A percentile compares a stretch with the other conserved stretches of the same genome.
These are phyloP conservation scores for Eucalyptus pumila DNA, from an alignment of 345 rosid species.

Conservation along the genomic window DNA sequence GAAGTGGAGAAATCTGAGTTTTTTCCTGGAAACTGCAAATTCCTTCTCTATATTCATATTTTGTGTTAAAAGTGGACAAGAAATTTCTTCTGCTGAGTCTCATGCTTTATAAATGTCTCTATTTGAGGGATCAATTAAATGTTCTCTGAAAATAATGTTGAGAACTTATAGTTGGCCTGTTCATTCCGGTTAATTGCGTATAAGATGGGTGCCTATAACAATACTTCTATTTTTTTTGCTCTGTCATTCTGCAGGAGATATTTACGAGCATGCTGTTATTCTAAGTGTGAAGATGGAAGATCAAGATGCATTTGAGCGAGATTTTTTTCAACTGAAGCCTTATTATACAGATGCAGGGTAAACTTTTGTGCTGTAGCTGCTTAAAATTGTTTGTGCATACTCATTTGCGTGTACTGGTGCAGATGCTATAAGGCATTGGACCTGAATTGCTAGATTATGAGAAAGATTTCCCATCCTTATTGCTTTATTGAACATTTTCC, in stretches of 20 bases:
- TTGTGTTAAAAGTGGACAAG: neutral
- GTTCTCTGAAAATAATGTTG: neutral
- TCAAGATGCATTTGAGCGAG: slow-evolving; percentile 95
- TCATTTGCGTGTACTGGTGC: neutral
- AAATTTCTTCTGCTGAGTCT: neutral
- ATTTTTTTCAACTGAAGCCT: slow-evolving; percentile 92
- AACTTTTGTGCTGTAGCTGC: neutral
- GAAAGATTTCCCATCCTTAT: neutral
- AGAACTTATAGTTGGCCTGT: neutral
- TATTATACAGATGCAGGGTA: slow-evolving; percentile 90
- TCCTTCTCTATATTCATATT: neutral
- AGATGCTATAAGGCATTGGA: neutral
- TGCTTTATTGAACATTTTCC: neutral
- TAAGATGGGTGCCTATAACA: neutral
- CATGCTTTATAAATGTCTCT: neutral
- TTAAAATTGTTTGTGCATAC: neutral
- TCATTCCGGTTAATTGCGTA: neutral
- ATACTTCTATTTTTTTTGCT: neutral
- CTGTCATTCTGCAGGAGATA: slow-evolving; percentile 48
- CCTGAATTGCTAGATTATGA: neutral
- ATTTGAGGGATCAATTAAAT: neutral
- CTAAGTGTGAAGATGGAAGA: slow-evolving; percentile 83
- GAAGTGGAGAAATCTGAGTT: neutral
- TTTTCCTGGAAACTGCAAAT: neutral
- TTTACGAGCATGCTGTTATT: slow-evolving; percentile 87